Evolutionary conservation across 163 green algal genomes (phyloP).

Genomic region (Smithsoniella earleae): DNA sequence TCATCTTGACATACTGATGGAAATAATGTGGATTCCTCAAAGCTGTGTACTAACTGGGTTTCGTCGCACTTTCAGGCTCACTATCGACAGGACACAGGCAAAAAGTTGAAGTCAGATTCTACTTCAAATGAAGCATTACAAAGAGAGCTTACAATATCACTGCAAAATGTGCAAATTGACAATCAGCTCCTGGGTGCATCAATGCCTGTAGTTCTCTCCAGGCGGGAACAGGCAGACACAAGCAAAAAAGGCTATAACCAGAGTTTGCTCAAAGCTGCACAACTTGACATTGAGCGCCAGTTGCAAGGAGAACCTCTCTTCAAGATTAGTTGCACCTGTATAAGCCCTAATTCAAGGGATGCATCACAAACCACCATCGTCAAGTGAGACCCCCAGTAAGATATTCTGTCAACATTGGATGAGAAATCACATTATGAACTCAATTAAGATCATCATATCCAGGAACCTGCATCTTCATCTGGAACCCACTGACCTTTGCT

Average conservation of each 20-base stretch:
- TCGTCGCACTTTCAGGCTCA: not conserved
- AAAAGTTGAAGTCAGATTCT: too few relatives aligned
- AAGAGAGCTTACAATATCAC: conserved; percentile 1
- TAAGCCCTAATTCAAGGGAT: too few relatives aligned
- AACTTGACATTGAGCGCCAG: conserved; percentile 19
- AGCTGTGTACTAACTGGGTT: too few relatives aligned
- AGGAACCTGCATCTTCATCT: conserved; percentile 9
- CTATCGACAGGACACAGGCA: not conserved
- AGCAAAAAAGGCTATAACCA: not conserved
- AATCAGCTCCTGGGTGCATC: conserved; percentile 23
- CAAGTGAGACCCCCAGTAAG: too few relatives aligned
- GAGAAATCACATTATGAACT: not conserved
- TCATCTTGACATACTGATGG: too few relatives aligned
- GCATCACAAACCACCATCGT: too few relatives aligned
- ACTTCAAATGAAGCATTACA: too few relatives aligned
- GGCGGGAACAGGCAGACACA: not conserved
- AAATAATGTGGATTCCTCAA: too few relatives aligned
- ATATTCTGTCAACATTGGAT: not conserved
- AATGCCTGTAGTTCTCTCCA: conserved; percentile 13
- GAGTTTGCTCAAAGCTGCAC: conserved; percentile 6
- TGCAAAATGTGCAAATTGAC: conserved; percentile 25
- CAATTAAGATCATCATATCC: not conserved
- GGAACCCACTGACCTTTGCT: conserved; percentile 5
- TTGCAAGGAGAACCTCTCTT: conserved; percentile 11
- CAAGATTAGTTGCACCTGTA: too few relatives aligned